phyloP scores from a whole-genome alignment of 164 flowering plant species.

The Piper betle region DNA sequence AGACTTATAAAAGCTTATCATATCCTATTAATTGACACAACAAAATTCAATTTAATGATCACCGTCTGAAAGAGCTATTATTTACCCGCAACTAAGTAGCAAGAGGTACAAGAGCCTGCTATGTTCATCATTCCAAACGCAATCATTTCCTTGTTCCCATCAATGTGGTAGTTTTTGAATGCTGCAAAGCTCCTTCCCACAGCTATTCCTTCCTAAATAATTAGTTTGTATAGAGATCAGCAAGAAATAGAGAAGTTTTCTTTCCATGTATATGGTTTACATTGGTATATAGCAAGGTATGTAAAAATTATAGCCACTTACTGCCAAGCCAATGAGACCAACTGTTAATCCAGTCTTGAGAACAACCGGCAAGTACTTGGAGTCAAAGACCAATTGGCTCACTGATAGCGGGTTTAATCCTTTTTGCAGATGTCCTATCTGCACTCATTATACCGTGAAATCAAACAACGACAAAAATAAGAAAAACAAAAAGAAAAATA shows the following conservation, averaged over 20 bases:
- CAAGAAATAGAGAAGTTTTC: no score
- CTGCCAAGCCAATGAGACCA: not conserved
- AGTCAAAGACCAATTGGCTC: not conserved
- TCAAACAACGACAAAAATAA: no score
- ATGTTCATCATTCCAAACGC: slow-evolving; percentile 90
- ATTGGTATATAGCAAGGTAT: not conserved
- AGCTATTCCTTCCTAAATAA: slow-evolving; percentile 75
- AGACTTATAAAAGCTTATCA: not conserved
- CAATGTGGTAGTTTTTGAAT: slow-evolving; percentile 79
- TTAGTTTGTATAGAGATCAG: no score
- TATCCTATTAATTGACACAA: no score
- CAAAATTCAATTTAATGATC: not conserved
- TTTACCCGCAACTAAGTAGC: slow-evolving; percentile 75
- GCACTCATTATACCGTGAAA: not conserved
- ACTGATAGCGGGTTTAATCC: slow-evolving; percentile 2
- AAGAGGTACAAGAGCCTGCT: slow-evolving; percentile 69
- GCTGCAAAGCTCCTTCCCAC: slow-evolving; percentile 85
- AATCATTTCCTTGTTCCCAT: slow-evolving; percentile 97
- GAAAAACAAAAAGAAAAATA: no score
- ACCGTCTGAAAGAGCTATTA: no score
- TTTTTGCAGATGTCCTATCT: not conserved
- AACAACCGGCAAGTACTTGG: not conserved
- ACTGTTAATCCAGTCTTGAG: not conserved
- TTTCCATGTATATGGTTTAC: no score
- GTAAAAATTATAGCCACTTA: not conserved